Evolutionary conservation across 2,329 filamentous ascomycete genomes (phyloP), one percentile per base, ranked within the genome.

Genomic region (Phyllosticta capitalensis): DNA sequence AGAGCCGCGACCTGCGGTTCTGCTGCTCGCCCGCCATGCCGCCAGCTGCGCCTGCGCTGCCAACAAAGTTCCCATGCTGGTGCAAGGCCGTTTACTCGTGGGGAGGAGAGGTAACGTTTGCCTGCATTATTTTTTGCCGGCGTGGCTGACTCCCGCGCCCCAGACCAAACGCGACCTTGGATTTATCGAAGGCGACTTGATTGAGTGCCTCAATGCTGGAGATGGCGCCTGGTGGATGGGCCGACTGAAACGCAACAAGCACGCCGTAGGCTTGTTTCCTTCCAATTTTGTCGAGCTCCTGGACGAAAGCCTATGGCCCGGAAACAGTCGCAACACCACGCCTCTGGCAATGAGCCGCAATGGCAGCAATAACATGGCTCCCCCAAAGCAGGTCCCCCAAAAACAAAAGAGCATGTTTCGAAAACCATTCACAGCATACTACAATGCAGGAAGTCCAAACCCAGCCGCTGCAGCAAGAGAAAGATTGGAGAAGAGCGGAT

Each of bases 181-280:
- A 17, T 99, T 99, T 74, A 88, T 99, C 66, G 94, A 99, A 74
- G 94, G 94, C 64, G 94, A 99, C 75, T 76, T 99, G 65, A 99
- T 99, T 72, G 94, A 99, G 82, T 96, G 92, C 70, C 81, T 99
- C 57, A 99, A 99, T 72, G 94, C 94, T 20, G 94, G 94, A 64
- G 94, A 99, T 76, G 94, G 94, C 56, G 92, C 90, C 53, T 99
- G 94, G 94, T 99, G 94, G 94, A 96, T 92, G 76, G 94, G 94
- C 54, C 85, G 92, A 64, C 76, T 99, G 70, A 89, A 87, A 70
- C 85, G 94, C 66, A 94, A 99, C 75, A 87, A 89, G 72, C 85
- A 92, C 69, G 91, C 92, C 68, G 87, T 96, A 67, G 94, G 94
- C 58, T 80, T 94, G 20, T 99, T 99, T 69, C 94, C 94, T 0